A percentile compares a stretch with the other conserved stretches of the same genome.
phyloP scores from a whole-genome alignment of 2,329 filamentous ascomycete genomes.

The Fusarium xyrophilum region DNA sequence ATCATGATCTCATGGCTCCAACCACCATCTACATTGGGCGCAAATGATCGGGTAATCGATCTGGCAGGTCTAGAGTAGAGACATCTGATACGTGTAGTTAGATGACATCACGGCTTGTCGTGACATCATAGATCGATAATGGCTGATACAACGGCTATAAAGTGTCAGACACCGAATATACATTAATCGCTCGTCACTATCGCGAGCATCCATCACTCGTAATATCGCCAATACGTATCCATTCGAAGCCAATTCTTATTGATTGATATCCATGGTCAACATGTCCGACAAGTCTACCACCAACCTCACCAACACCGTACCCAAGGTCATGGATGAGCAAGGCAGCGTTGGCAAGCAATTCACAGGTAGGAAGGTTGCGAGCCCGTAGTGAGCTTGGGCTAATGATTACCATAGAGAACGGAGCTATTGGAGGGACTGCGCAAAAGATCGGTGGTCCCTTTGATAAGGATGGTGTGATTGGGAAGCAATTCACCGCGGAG shows the following conservation, averaged over 20 bases:
- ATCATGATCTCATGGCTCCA: background rate
- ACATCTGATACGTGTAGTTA: background rate
- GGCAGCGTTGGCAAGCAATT: slow-evolving; percentile 64
- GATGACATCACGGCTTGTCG: background rate
- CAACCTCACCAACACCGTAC: slow-evolving; percentile 30
- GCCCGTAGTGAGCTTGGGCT: accelerated
- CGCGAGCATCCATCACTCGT: accelerated
- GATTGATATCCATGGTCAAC: background rate
- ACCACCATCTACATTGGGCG: accelerated
- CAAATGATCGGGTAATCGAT: background rate
- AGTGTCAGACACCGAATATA: background rate
- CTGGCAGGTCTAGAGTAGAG: accelerated
- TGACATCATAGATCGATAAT: background rate
- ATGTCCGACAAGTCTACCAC: slow-evolving; percentile 28
- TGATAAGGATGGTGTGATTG: slow-evolving; percentile 59
- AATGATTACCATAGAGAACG: slow-evolving; percentile 45
- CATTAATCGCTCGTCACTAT: accelerated
- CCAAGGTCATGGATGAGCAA: slow-evolving; percentile 55
- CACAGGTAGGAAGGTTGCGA: slow-evolving; percentile 47
- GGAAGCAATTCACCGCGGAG: slow-evolving; percentile 62
- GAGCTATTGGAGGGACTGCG: slow-evolving; percentile 57
- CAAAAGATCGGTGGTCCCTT: slow-evolving; percentile 59
- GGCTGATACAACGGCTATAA: background rate
- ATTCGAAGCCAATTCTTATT: background rate
- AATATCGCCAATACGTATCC: background rate